phyloP scores from a whole-genome alignment of 495 filamentous ascomycete species.

The Neurospora sp. region DNA sequence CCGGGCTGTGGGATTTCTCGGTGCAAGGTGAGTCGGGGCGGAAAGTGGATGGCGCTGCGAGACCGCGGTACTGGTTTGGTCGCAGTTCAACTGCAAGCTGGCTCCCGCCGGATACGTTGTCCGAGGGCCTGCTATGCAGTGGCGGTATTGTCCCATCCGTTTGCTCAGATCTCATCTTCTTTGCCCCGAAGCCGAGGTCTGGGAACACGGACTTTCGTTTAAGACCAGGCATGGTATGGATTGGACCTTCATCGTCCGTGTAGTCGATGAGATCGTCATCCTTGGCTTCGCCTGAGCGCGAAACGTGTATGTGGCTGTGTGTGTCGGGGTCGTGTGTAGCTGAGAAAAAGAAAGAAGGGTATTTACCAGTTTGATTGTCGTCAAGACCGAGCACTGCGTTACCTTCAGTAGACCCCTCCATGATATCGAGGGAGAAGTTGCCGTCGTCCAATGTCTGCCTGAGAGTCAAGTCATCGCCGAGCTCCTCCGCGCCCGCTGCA shows the following conservation, averaged over 20 bases:
- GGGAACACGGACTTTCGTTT: not conserved
- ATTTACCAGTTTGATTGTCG: conserved; percentile 17
- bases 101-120: not conserved
- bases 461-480: not conserved
- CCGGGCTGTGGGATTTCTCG: not conserved
- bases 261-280: conserved; percentile 18
- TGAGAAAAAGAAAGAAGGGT: conserved; percentile 4
- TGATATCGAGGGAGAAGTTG: conserved; percentile 1
- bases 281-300: not conserved
- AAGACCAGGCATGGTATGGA: not conserved
- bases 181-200: not conserved
- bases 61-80: not conserved
- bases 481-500: not conserved
- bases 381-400: not conserved
- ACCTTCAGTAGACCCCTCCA: not conserved
- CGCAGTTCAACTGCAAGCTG: not conserved
- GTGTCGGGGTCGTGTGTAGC: not conserved
- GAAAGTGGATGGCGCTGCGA: not conserved
- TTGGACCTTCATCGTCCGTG: conserved; percentile 19
- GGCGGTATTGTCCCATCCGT: not conserved
- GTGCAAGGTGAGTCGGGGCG: not conserved
- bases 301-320: not conserved
- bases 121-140: not conserved
- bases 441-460: not conserved
- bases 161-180: not conserved